Evolutionary conservation across 176 grass and related monocot species (phyloP).

Genomic region (Eremochloa ophiuroides): DNA sequence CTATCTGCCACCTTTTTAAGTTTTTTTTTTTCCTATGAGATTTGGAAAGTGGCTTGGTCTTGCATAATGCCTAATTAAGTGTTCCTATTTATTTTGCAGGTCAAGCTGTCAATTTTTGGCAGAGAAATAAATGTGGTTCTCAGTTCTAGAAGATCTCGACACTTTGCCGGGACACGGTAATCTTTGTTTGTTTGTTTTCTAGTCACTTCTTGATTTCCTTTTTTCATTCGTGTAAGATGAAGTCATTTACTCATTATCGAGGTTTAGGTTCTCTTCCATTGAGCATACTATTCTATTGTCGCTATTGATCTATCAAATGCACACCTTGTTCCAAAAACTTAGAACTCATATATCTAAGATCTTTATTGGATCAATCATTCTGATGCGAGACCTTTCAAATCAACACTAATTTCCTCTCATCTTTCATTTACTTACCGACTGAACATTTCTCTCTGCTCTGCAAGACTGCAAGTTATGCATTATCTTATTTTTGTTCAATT

Average conservation of each 20-base stretch:
- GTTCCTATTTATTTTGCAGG: slow-evolving; percentile 39
- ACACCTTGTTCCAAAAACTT: background rate
- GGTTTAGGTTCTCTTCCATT: background rate
- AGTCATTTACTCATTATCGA: background rate
- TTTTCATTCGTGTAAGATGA: background rate
- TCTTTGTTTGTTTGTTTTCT: slow-evolving; percentile 33
- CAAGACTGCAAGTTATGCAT: background rate
- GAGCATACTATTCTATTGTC: background rate
- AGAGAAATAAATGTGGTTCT: slow-evolving; percentile 71
- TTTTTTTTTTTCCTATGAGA: background rate
- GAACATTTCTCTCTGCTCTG: slow-evolving; percentile 2
- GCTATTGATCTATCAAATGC: slow-evolving; percentile 3
- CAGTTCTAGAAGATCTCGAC: slow-evolving; percentile 89
- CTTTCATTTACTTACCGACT: slow-evolving; percentile 8
- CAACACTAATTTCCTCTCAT: slow-evolving; percentile 2
- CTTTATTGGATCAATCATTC: background rate
- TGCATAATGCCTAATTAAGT: slow-evolving; percentile 4
- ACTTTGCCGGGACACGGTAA: slow-evolving; percentile 97
- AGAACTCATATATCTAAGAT: background rate
- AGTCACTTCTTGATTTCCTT: slow-evolving; percentile 9
- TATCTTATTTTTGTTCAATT: slow-evolving; percentile 16
- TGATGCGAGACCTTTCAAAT: background rate
- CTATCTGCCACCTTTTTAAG: background rate
- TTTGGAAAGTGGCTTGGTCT: slow-evolving; percentile 9
- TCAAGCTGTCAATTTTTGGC: slow-evolving; percentile 85